Conservation (phyloP, 495 filamentous ascomycete species). For the Xylaria curta region DNA sequence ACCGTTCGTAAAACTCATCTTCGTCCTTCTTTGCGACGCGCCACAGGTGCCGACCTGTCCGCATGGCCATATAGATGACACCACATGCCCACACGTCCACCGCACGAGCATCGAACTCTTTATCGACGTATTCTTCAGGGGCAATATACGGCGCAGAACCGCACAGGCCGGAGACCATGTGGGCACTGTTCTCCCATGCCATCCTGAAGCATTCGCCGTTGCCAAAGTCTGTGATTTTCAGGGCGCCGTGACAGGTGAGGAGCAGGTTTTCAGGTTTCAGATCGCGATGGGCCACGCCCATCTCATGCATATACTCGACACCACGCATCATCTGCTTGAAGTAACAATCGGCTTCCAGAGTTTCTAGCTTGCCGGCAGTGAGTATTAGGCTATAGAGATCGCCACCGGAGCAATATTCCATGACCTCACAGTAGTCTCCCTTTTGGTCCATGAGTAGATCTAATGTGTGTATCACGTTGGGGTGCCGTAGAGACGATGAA, state of each 20-base stretch:
- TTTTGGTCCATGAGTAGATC: constrained; percentile 95
- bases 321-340: constrained; percentile 99
- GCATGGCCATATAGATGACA: constrained; percentile 99
- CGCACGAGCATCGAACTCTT: constrained; percentile 94
- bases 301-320: constrained; percentile 99
- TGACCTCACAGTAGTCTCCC: constrained; percentile 98
- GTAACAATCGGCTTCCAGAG: constrained; percentile 93
- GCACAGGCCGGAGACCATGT: constrained; percentile 97
- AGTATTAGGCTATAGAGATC: constrained; percentile 96
- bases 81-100: constrained; percentile 98
- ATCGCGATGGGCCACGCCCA: constrained; percentile 98
- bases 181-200: constrained; percentile 98
- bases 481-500: constrained; percentile 92
- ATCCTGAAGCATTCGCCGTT: constrained; percentile 99
- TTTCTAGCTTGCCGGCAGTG: constrained; percentile 90
- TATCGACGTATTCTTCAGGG: constrained; percentile 93
- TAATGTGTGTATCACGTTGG: constrained; percentile 97
- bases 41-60: constrained; percentile 95
- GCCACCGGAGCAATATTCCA: constrained; percentile 98
- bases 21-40: constrained; percentile 93
- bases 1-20: constrained; percentile 95
- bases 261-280: constrained; percentile 97
- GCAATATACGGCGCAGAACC: constrained; percentile 97
- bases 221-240: constrained; percentile 99
- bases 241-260: constrained; percentile 87